Percentiles rank a stretch among this genome's conserved stretches.
phyloP scores from a whole-genome alignment of 2,329 filamentous ascomycete species.

The Ophiostoma pallidulum region DNA sequence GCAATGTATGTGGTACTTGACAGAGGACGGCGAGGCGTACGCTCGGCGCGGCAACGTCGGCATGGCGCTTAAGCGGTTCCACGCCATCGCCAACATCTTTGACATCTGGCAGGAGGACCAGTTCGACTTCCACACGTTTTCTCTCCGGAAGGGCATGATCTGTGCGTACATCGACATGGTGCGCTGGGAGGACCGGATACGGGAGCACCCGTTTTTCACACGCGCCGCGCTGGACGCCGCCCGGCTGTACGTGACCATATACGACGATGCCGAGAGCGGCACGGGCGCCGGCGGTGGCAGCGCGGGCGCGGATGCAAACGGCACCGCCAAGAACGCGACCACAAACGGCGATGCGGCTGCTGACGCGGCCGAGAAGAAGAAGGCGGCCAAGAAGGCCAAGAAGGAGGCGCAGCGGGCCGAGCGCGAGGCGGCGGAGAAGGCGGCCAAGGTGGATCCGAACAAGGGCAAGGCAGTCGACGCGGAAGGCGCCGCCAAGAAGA shows the following conservation, averaged over 20 bases:
- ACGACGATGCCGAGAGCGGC: slow-evolving; percentile 49
- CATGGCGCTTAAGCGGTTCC: slow-evolving; percentile 85
- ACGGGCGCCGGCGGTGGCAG: slow-evolving; percentile 46
- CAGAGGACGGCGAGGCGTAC: slow-evolving; percentile 88
- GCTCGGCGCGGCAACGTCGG: slow-evolving; percentile 72
- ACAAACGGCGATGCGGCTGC: slow-evolving; percentile 48
- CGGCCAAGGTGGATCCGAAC: slow-evolving; percentile 74
- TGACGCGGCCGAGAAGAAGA: slow-evolving; percentile 65
- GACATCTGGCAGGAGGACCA: slow-evolving; percentile 98
- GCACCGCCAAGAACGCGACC: slow-evolving; percentile 18
- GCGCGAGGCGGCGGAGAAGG: slow-evolving; percentile 69
- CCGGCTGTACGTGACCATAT: slow-evolving; percentile 67
- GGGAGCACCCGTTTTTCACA: slow-evolving; percentile 88
- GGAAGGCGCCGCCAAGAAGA: slow-evolving; percentile 62
- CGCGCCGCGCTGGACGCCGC: slow-evolving; percentile 75
- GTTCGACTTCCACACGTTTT: slow-evolving; percentile 98
- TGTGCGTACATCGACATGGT: slow-evolving; percentile 94
- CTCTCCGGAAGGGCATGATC: slow-evolving; percentile 91
- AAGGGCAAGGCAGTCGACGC: slow-evolving; percentile 52
- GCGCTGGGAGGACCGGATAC: slow-evolving; percentile 84
- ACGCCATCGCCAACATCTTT: slow-evolving; percentile 82
- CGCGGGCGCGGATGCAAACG: slow-evolving; percentile 37
- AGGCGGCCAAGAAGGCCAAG: slow-evolving; percentile 81
- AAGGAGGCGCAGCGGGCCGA: slow-evolving; percentile 58
- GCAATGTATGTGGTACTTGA: slow-evolving; percentile 97